Percentiles rank a stretch among this genome's conserved stretches.
Evolutionary conservation across 441 rosid species (phyloP).

Genomic region (Euphorbia schlechtendalii): DNA sequence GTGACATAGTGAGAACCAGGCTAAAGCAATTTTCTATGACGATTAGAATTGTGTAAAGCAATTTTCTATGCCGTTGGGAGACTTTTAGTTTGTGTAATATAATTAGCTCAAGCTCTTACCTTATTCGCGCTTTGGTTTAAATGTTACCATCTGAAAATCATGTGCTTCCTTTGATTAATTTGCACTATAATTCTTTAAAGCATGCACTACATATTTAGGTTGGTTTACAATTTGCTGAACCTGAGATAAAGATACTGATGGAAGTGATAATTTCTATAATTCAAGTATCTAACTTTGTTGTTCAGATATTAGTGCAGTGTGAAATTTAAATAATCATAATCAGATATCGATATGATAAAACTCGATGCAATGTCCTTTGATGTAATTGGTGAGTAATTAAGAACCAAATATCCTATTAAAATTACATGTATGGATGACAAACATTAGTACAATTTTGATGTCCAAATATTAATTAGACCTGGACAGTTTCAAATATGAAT

Average conservation of each 20-base stretch:
- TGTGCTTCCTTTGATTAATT: neutral
- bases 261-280: constrained; percentile 63
- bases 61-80: constrained; percentile 59
- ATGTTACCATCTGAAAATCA: no score
- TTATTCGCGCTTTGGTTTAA: neutral
- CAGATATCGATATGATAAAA: no score
- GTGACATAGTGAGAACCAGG: constrained; percentile 88
- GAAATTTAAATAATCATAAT: no score
- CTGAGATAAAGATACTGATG: constrained; percentile 95
- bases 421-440: neutral
- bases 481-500: neutral
- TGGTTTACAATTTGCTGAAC: constrained; percentile 89
- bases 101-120: constrained; percentile 5
- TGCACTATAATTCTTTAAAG: no score
- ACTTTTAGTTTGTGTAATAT: constrained; percentile 12
- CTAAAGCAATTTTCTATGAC: constrained; percentile 88
- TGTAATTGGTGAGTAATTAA: no score
- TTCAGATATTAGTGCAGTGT: neutral
- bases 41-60: constrained; percentile 94
- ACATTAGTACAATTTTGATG: neutral
- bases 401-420: neutral
- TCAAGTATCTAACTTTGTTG: neutral
- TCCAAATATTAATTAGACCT: no score
- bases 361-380: no score
- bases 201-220: constrained; percentile 19